Base-by-base conservation (phyloP, 2,329 filamentous ascomycete genomes). In the Fusarium albidum region DNA sequence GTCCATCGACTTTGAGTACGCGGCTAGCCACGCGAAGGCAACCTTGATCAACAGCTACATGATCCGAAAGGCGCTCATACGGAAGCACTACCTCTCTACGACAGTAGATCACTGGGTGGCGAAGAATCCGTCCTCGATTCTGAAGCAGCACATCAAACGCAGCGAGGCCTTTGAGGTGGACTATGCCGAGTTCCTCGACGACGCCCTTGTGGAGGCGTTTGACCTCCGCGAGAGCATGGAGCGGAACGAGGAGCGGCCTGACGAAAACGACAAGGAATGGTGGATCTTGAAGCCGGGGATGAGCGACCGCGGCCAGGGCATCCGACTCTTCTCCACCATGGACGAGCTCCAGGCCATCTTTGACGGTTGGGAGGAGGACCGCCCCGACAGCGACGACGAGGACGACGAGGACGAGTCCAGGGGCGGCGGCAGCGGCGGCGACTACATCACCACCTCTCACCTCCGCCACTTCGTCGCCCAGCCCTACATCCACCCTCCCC, bases 251-350 rank as follows among this genome's bases (percentile, higher is more conserved):
- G 59, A 59, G 11, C 55, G 51, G 3, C 42, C 49, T 4, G 63
- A 66, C 2, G 63, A 50, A 0, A 57, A 73, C 28, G 76, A 82
- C 34, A 81, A 82, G 53, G 86, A 96, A 70, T 99, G 94, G 94
- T 99, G 95, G 95, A 98, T 99, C 62, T 74, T 99, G 54, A 99
- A 99, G 75, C 94, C 95, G 1, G 90, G 94, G 9, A 98, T 99
- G 95, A 96, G 92, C 72, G 95, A 99, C 70, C 84, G 94, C 18
- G 95, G 94, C 0, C 93, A 97, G 71, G 95, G 95, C 1, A 97
- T 99, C 52, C 79, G 91, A 32, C 78, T 99, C 1, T 99, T 99
- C 73, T 90, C 86, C 65, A 91, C 86, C 3, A 90, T 95, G 78
- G 86, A 88, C 49, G 88, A 96, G 69, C 77, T 99, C n/a, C 88